Percentiles rank a stretch among this genome's conserved stretches.
Conservation (phyloP, 1,139 yeast species). For the Yamadazyma atlantica region DNA sequence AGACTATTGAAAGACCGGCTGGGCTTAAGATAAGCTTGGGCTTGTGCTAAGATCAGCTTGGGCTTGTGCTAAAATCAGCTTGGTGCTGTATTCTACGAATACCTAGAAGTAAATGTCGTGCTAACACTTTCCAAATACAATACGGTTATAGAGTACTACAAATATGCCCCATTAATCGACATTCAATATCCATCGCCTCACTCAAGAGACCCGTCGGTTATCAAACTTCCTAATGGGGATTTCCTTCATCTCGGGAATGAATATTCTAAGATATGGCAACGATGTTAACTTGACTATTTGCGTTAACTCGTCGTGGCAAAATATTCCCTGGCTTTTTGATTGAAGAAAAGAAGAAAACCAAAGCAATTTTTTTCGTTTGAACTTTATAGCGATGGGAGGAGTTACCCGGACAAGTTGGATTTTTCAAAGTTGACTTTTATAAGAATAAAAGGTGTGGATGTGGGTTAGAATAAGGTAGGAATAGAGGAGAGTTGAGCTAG, state of each 20-base stretch:
- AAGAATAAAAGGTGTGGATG: background rate
- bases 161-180: conserved; percentile 62
- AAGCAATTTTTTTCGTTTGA: conserved; percentile 4
- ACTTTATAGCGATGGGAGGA: conserved; percentile 2
- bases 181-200: conserved; percentile 58
- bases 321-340: conserved; percentile 66
- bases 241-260: conserved; percentile 48
- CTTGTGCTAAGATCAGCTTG: no score
- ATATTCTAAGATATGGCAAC: conserved; percentile 53
- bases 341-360: conserved; percentile 29
- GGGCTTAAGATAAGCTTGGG: no score
- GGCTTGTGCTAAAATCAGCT: no score
- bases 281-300: conserved; percentile 59
- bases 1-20: no score
- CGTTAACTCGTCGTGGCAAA: conserved; percentile 73
- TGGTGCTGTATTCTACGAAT: no score
- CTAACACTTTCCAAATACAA: no score
- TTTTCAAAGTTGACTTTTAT: no score
- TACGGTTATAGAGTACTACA: no score
- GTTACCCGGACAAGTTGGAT: conserved; percentile 14
- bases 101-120: no score
- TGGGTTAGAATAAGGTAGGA: background rate
- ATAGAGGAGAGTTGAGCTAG: background rate
- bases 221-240: conserved; percentile 65
- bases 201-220: conserved; percentile 47